Base-by-base conservation (phyloP, 78 protist genomes). In the Dictyostelium brefeldianum region DNA sequence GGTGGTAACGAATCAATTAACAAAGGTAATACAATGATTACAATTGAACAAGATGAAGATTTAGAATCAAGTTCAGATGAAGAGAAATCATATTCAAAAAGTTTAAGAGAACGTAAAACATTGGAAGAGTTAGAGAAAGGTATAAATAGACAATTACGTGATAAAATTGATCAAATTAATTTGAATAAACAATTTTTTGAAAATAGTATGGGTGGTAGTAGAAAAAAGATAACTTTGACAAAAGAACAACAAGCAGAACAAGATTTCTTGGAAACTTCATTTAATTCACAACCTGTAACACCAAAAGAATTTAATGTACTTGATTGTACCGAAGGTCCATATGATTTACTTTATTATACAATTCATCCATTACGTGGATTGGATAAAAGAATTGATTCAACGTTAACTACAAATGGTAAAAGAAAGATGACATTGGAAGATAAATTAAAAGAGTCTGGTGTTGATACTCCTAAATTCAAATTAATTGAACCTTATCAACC, bases 61-160 rank as follows among this genome's bases (percentile, higher is more conserved):
- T 80, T 73, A 5, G 91, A 84, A 27, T 84, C 91, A 7, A 73
- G 81, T 27, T 47, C 67, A 15, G 91, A 84, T 31, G 91, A 84
- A 50, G 91, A 84, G 18, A 84, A 57, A 31, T 57, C 46, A 0
- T 84, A 84, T 59, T 9, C 62, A 14, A 50, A 57, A 18, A 74
- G 83, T 74, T 27, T 84, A 25, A 57, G 67, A 46, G 91, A 84
- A 51, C 27, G 91, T 36, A 84, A 84, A 54, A 43, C 81, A 15
- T 27, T 84, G 41, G 91, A 84, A 5, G 91, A 84, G 56, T 54
- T 69, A 22, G 91, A 84, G 11, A 84, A 84, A 41, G 81, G 80
- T 25, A 73, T 31, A 25, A 84, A 84, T 59, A 84, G 91, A 84
- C 73, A 50, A 22, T n/a, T 84, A 22, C 50, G 81, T 31, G 91